phyloP scores from a whole-genome alignment of 2,329 filamentous ascomycete species.

The Neonectria punicea region DNA sequence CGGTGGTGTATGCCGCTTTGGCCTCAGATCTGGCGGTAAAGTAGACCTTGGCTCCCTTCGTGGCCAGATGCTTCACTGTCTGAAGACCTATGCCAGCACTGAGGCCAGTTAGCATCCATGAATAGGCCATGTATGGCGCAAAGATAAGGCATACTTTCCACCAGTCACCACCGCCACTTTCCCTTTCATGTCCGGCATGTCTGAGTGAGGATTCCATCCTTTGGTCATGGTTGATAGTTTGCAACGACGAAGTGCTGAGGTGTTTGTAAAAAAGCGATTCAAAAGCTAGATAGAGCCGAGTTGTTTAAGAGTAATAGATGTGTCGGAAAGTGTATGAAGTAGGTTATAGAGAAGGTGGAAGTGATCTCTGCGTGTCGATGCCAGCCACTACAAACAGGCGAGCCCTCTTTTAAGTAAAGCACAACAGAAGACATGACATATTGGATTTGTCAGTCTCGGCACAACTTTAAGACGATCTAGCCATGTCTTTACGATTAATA shows the following conservation, averaged over 20 bases:
- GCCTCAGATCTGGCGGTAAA: conserved; percentile 36
- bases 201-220: conserved; percentile 26
- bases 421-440: no score
- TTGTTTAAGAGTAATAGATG: background rate
- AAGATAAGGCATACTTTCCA: conserved; percentile 33
- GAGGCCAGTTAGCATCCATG: background rate
- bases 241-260: background rate
- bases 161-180: conserved; percentile 43
- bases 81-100: conserved; percentile 40
- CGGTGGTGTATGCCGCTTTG: conserved; percentile 26
- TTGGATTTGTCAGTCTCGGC: conserved; percentile 1
- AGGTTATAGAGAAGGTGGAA: background rate
- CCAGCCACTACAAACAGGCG: background rate
- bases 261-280: background rate
- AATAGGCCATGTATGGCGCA: no score
- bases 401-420: background rate
- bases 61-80: conserved; percentile 39
- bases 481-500: no score
- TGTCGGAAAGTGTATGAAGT: background rate
- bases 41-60: conserved; percentile 43
- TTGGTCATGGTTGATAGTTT: background rate
- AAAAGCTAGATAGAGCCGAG: no score
- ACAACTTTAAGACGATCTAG: background rate
- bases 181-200: conserved; percentile 36
- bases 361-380: background rate